Evolutionary conservation across 768 basidiomycete species (phyloP), one percentile per base, ranked within the genome.

Genomic region (Trametes cingulata): DNA sequence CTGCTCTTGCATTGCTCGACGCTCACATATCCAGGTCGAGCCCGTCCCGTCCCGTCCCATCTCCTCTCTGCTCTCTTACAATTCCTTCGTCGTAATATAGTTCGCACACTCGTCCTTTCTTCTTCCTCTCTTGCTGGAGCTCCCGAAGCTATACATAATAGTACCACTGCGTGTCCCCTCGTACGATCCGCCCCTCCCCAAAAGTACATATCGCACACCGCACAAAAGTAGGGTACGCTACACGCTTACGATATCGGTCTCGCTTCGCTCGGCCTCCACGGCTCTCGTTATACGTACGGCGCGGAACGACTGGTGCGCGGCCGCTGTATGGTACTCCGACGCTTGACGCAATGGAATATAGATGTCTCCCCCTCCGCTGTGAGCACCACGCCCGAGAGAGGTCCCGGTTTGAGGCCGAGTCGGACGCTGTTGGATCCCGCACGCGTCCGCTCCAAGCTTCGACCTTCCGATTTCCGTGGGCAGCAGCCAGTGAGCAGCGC

Each of bases 21-120:
- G 42, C 53, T 36, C 40, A 61, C 60, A 61, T 61, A 61, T 61
- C 60, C 59, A 27, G 46, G 60, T 61, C 60, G 60, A 61, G 60
- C 33, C 52, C 47, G 47, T 24, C n/a, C 49, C 27, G 47, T 41
- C 39, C 39, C 24, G 14, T 40, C 37, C 37, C 50, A 17, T 15
- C 14, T 29, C 36, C 37, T n/a, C 29, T 33, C 29, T 33, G 4
- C 10, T 4, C 29, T 33, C 29, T 33, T 33, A 33, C 29, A 33
- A 5, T 33, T 33, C 29, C 20, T 19, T 45, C 35, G 14, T 7
- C 19, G 29, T 33, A 33, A 33, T 33, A 33, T 33, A 33, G 29
- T 45, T 22, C 10, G 10, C 41, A 17, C 41, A 17, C 46, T 46
- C 55, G 36, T 56, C 47, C 39, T 39, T 15, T 39, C 10, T 8